Conservation (phyloP, 169 alveolate genomes). For the Eimeria acervulina region DNA sequence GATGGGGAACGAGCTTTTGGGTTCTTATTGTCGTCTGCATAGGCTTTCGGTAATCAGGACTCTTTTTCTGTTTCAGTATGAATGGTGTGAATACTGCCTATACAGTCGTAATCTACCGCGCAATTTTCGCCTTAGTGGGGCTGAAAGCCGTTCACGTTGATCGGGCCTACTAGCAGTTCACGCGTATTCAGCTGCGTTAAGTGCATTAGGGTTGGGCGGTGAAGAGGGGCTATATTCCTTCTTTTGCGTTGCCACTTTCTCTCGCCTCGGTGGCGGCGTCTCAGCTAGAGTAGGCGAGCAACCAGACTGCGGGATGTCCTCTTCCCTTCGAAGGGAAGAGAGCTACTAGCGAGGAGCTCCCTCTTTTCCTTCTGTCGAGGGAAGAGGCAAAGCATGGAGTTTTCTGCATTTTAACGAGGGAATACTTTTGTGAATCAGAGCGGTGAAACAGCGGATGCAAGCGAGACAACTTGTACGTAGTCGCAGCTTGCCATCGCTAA, state of each 20-base stretch:
- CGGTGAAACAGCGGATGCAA: neutral
- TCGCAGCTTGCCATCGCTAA: neutral
- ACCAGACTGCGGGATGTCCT: neutral
- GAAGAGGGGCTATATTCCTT: neutral
- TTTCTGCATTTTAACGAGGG: neutral
- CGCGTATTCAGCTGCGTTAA: neutral
- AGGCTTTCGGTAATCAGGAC: neutral
- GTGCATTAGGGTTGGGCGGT: neutral
- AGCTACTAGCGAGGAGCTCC: too few species aligned
- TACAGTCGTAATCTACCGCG: neutral
- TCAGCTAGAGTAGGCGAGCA: neutral
- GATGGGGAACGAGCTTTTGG: neutral
- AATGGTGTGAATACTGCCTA: neutral
- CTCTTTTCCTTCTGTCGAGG: neutral
- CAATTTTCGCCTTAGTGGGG: neutral
- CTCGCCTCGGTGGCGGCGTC: neutral
- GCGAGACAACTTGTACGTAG: neutral
- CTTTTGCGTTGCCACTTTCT: neutral
- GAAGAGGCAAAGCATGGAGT: neutral
- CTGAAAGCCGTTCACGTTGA: neutral
- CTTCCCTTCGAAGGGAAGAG: too few species aligned
- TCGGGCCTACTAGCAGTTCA: neutral
- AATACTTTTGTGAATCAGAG: neutral
- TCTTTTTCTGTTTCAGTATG: neutral
- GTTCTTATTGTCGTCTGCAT: neutral